phyloP scores from a whole-genome alignment of 805 yeast genomes.

The Wickerhamiella australiensis region DNA sequence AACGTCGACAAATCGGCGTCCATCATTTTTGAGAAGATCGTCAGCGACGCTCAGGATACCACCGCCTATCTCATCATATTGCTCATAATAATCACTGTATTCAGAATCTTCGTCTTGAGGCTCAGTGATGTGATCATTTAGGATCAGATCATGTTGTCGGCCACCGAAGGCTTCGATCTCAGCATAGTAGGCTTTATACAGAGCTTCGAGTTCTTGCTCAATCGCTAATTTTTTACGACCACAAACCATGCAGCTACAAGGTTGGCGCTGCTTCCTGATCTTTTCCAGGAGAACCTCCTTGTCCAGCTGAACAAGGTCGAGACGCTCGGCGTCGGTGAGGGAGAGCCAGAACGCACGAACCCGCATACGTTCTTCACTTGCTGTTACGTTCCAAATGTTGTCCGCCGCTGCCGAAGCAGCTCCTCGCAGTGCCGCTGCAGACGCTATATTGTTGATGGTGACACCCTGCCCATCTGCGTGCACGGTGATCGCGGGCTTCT shows the following conservation, averaged over 20 bases:
- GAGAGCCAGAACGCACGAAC: slow-evolving; percentile 55
- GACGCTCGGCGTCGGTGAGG: slow-evolving; percentile 47
- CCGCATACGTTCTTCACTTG: slow-evolving; percentile 40
- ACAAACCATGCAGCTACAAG: slow-evolving; percentile 66
- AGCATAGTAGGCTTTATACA: slow-evolving; percentile 57
- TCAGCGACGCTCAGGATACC: slow-evolving; percentile 59
- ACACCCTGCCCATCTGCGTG: slow-evolving; percentile 57
- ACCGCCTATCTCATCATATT: slow-evolving; percentile 23
- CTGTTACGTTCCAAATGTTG: slow-evolving; percentile 34
- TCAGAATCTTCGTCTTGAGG: slow-evolving; percentile 13
- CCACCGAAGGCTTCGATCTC: slow-evolving; percentile 29
- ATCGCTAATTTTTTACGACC: slow-evolving; percentile 60
- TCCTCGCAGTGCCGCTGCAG: slow-evolving; percentile 3
- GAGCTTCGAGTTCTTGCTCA: slow-evolving; percentile 62
- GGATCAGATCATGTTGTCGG: not conserved
- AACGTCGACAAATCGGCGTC: slow-evolving; percentile 64
- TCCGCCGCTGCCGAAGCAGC: slow-evolving; percentile 5
- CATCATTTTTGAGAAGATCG: slow-evolving; percentile 64
- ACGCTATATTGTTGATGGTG: slow-evolving; percentile 45
- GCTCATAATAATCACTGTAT: slow-evolving; percentile 11
- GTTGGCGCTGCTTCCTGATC: slow-evolving; percentile 44
- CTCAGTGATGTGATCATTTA: slow-evolving; percentile 1
- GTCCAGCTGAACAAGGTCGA: slow-evolving; percentile 50
- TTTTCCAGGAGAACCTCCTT: slow-evolving; percentile 55
- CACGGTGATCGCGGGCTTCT: slow-evolving; percentile 32